Evolutionary conservation across 2,329 filamentous ascomycete genomes (phyloP), one percentile per base, ranked within the genome.

Genomic region (Penicillium decumbens): DNA sequence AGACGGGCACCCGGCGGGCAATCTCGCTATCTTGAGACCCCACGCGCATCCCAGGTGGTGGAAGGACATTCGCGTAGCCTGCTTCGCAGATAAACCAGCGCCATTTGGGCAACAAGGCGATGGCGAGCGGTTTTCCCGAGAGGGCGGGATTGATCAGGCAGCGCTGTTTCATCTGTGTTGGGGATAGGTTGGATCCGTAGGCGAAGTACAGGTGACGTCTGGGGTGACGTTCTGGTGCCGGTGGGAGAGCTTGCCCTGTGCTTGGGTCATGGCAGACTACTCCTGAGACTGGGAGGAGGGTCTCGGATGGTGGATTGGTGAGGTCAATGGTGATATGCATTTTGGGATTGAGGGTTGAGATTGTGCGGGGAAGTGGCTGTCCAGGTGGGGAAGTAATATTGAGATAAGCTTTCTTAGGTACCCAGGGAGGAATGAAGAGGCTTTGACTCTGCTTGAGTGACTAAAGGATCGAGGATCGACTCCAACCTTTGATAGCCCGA

Each of bases 131-230:
- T 8, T 57, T 60, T 3, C 62, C 61, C 12, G 71, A 73, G 15
- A 59, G 57, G 13, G 51, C 25, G 0, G 71, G 67, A 40, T 65
- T 56, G 37, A 60, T 47, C n/a, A 43, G 57, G 49, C 71, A 72
- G 41, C 72, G 70, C 10, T 62, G 43, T 33, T 56, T 55, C 72
- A 74, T 74, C 43, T 74, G 72, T 3, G 61, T 65, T 23, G 66
- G 63, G 4, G 72, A 74, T 25, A 74, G 68, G 47, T 74, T 74
- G 37, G 70, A 73, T 43, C 72, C 72, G 50, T 71, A 74, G 45
- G 72, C 71, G 50, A 74, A 73, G 56, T 74, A 74, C 56, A 72
- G 66, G 29, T 66, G 60, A 47, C 60, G 61, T 42, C 25, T 15
- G 48, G 45, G 32, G 47, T 35, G 39, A 25, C 13, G 23, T 28